A percentile compares a stretch with the other conserved stretches of the same genome.
Conservation (phyloP, 2,329 filamentous ascomycete genomes). For the Botrytis medusae region DNA sequence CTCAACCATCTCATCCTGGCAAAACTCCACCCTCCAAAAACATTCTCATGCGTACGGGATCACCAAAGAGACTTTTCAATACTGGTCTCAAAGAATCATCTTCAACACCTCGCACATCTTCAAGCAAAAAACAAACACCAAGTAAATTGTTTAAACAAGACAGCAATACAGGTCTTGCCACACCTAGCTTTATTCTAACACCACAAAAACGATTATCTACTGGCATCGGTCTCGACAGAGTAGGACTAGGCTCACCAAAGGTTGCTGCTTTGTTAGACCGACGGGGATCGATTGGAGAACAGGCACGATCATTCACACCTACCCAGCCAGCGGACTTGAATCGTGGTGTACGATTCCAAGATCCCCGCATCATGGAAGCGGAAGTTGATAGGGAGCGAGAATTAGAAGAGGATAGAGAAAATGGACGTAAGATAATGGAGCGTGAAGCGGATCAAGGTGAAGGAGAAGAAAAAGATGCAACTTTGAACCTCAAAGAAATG, state of each 20-base stretch:
- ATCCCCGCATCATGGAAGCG: constrained; percentile 60
- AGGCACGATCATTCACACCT: constrained; percentile 62
- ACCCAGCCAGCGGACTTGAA: constrained; percentile 42
- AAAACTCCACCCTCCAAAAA: constrained; percentile 52
- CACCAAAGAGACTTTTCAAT: constrained; percentile 48
- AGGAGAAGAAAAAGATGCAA: constrained; percentile 58
- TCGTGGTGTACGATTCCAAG: constrained; percentile 60
- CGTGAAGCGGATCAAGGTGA: constrained; percentile 50
- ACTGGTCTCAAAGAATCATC: constrained; percentile 43
- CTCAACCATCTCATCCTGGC: constrained; percentile 48
- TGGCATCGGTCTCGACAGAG: constrained; percentile 67
- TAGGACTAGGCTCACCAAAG: constrained; percentile 73
- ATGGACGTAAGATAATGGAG: constrained; percentile 55
- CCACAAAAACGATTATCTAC: constrained; percentile 61
- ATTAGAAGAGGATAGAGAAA: constrained; percentile 62
- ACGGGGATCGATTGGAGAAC: constrained; percentile 69
- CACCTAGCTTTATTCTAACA: constrained; percentile 63
- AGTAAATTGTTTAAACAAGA: constrained; percentile 56
- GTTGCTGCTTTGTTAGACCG: constrained; percentile 70
- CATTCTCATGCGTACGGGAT: constrained; percentile 48
- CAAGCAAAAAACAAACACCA: constrained; percentile 41
- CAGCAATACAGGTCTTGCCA: constrained; percentile 54
- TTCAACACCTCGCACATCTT: constrained; percentile 35
- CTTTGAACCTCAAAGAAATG: constrained; percentile 70
- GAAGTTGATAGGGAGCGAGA: constrained; percentile 63